Evolutionary conservation across 257 asterid genomes (phyloP).

Genomic region (Cynanchum wilfordii): DNA sequence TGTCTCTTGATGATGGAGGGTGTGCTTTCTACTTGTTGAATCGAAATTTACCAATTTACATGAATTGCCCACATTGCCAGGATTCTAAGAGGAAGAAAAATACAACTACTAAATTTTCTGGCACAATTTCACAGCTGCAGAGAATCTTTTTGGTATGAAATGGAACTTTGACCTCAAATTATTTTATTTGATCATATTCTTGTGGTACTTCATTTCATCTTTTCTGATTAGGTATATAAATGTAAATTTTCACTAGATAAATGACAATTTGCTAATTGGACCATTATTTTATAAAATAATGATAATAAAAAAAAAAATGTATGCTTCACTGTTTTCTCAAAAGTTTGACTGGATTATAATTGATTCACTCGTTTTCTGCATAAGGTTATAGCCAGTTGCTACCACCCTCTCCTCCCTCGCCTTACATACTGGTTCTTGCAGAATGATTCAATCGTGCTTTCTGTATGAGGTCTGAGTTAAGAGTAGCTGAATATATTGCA

Average conservation of each 20-base stretch:
- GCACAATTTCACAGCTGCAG: constrained; percentile 86
- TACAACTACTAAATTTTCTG: constrained; percentile 52
- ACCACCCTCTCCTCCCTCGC: not conserved
- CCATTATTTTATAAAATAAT: not conserved
- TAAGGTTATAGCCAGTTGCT: not conserved
- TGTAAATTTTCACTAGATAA: not conserved
- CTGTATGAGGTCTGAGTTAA: not conserved
- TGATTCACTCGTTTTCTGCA: not conserved
- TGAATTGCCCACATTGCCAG: constrained; percentile 90
- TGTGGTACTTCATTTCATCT: not conserved
- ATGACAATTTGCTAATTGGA: not conserved
- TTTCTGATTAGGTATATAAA: not conserved
- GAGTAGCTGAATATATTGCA: constrained; percentile 1
- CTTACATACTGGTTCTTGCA: not conserved
- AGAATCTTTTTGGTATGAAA: constrained; percentile 78
- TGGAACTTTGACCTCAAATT: constrained; percentile 19
- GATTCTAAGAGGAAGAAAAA: constrained; percentile 39
- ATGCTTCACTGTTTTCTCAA: not conserved
- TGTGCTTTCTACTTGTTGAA: constrained; percentile 50
- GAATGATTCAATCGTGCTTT: not conserved
- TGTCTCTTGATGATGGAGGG: constrained; percentile 41
- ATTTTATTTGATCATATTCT: not conserved
- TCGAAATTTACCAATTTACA: constrained; percentile 70
- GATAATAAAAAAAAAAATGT: too few relatives aligned
- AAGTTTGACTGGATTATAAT: not conserved